phyloP scores from a whole-genome alignment of 352 stramenopile species.

The Globisporangium heterothallicum region DNA sequence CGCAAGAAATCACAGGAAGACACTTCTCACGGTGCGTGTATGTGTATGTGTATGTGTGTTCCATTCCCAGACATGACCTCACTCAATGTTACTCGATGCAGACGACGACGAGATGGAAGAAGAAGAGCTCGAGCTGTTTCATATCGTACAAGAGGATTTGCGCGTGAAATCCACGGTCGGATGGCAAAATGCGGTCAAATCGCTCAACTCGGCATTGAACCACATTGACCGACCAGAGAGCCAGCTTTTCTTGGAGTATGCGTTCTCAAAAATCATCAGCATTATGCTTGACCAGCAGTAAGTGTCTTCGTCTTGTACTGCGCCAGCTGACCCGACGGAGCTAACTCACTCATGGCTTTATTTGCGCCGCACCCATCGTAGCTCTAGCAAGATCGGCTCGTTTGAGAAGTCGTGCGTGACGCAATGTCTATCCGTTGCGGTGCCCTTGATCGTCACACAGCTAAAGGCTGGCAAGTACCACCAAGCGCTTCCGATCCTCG shows the following conservation, averaged over 20 bases:
- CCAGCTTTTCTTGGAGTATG: constrained; percentile 71
- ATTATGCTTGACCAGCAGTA: constrained; percentile 90
- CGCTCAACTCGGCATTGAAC: constrained; percentile 63
- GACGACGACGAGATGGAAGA: constrained; percentile 63
- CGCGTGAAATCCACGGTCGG: constrained; percentile 86
- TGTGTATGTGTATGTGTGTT: not conserved
- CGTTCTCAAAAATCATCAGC: constrained; percentile 77
- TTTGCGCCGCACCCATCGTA: constrained; percentile 19
- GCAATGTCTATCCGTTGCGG: constrained; percentile 60
- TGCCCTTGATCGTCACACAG: constrained; percentile 66
- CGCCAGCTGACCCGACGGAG: too few relatives aligned
- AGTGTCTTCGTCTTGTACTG: constrained; percentile 21
- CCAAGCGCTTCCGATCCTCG: constrained; percentile 60
- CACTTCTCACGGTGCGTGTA: constrained; percentile 15
- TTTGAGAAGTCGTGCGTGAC: constrained; percentile 86
- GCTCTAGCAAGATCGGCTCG: constrained; percentile 80
- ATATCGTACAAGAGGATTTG: constrained; percentile 81
- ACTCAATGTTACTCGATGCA: constrained; percentile 3
- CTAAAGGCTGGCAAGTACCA: constrained; percentile 64
- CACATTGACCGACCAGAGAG: constrained; percentile 70
- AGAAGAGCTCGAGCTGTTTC: constrained; percentile 80
- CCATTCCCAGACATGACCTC: not conserved
- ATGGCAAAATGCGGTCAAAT: constrained; percentile 87
- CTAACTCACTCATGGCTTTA: too few relatives aligned
- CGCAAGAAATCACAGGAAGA: constrained; percentile 66